Conservation (phyloP, 2,329 filamentous ascomycete genomes). For the Davidsoniella neocaledoniae region DNA sequence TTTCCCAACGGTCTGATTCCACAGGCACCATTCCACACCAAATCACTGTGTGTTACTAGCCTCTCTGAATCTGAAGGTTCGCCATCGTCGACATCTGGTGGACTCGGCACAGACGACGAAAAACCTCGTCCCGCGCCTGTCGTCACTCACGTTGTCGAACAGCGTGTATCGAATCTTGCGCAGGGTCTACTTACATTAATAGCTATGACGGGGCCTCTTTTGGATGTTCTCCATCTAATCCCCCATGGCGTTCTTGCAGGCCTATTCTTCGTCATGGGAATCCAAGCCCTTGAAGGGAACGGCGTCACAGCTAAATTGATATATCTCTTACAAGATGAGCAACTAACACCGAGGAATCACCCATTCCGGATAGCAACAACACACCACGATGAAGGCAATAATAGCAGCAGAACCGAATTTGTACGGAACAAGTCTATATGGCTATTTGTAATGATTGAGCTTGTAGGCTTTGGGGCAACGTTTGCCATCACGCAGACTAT, state of each 20-base stretch:
- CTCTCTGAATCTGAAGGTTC: not conserved
- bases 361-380: constrained; percentile 27
- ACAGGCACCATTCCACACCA: constrained; percentile 69
- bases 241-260: constrained; percentile 66
- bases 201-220: constrained; percentile 60
- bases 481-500: constrained; percentile 75
- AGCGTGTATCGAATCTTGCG: constrained; percentile 60
- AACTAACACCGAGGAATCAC: constrained; percentile 40
- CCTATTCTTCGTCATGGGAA: constrained; percentile 72
- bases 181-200: constrained; percentile 64
- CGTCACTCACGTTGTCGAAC: constrained; percentile 53
- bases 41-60: constrained; percentile 54
- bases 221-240: constrained; percentile 59
- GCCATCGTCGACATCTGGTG: constrained; percentile 19
- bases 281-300: constrained; percentile 60
- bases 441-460: constrained; percentile 51
- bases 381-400: no score
- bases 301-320: constrained; percentile 61
- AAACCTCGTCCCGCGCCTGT: constrained; percentile 28
- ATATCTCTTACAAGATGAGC: constrained; percentile 47
- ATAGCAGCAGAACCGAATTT: constrained; percentile 28
- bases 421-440: constrained; percentile 46
- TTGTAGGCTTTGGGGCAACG: constrained; percentile 57
- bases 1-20: constrained; percentile 74
- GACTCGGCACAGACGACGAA: constrained; percentile 29